Conservation (phyloP, 345 rosid genomes). For the Eucalyptus curtisii region DNA sequence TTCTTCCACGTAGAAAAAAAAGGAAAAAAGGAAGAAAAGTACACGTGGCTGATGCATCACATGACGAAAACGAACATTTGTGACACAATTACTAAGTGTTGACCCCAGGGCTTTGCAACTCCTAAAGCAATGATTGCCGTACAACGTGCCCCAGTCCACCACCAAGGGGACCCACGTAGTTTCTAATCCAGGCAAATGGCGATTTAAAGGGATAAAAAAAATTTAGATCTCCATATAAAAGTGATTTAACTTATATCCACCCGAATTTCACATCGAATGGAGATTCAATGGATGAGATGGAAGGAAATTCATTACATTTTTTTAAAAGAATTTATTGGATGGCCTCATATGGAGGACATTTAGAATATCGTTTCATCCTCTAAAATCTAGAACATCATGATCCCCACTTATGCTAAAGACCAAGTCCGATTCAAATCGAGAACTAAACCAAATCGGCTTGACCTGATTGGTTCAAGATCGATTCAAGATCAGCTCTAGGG, state of each 20-base stretch:
- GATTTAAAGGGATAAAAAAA: not conserved
- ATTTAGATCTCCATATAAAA: not conserved
- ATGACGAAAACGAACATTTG: not conserved
- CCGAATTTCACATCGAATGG: not conserved
- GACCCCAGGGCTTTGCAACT: not conserved
- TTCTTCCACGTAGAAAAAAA: not conserved
- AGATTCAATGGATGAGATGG: not conserved
- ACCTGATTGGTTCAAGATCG: not conserved
- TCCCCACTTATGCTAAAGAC: not conserved
- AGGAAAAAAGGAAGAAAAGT: not conserved
- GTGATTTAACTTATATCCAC: not conserved
- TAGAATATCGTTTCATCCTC: not conserved
- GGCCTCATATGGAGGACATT: not conserved
- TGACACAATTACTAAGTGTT: not conserved
- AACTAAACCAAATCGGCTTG: not conserved
- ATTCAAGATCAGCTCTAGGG: not conserved
- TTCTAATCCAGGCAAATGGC: not conserved
- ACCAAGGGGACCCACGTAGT: not conserved
- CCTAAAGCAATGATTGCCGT: not conserved
- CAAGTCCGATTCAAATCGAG: rapidly evolving
- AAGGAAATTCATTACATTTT: not conserved
- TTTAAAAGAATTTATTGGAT: not conserved
- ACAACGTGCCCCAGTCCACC: not conserved
- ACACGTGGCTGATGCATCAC: not conserved
- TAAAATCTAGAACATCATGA: not conserved